Evolutionary conservation across 768 basidiomycete genomes (phyloP).

Genomic region (Podaxis sp.): DNA sequence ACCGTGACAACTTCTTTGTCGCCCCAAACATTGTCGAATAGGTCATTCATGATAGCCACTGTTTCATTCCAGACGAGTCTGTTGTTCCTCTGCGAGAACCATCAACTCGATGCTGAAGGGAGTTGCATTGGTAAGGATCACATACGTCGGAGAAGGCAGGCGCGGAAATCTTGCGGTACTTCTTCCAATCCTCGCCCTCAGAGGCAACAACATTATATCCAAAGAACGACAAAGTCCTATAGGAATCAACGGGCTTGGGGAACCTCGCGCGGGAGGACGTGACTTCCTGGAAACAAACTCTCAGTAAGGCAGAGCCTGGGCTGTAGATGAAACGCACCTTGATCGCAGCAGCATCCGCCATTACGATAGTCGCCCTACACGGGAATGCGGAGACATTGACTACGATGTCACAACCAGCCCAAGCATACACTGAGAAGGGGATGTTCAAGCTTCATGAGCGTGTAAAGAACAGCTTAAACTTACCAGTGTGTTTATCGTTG

Average conservation of each 20-base stretch:
- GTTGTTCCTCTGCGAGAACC: slow-evolving; percentile 37
- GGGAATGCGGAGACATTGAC: slow-evolving; percentile 19
- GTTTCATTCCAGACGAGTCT: slow-evolving; percentile 51
- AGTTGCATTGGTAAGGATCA: not conserved
- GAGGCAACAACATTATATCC: slow-evolving; percentile 59
- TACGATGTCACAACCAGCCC: slow-evolving; percentile 12
- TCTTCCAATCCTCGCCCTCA: slow-evolving; percentile 63
- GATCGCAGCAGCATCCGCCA: slow-evolving; percentile 41
- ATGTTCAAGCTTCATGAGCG: not conserved
- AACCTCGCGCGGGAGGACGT: slow-evolving; percentile 46
- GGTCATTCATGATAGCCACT: slow-evolving; percentile 37
- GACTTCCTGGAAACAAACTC: not conserved
- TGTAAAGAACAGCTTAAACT: not conserved
- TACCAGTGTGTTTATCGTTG: slow-evolving; percentile 9
- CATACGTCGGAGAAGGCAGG: slow-evolving; percentile 60
- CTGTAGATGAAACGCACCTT: slow-evolving; percentile 28
- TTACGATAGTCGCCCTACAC: slow-evolving; percentile 20
- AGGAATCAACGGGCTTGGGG: slow-evolving; percentile 48
- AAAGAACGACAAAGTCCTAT: slow-evolving; percentile 43
- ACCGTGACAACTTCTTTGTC: slow-evolving; percentile 35
- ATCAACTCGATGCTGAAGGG: not conserved
- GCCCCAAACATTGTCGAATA: slow-evolving; percentile 50
- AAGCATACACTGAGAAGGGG: not conserved
- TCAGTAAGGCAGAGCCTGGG: not conserved
- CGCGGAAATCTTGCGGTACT: slow-evolving; percentile 56